These are phyloP conservation scores for Syzygium malaccense DNA, from an alignment of 441 rosid genomes.

Conservation along the genomic window DNA sequence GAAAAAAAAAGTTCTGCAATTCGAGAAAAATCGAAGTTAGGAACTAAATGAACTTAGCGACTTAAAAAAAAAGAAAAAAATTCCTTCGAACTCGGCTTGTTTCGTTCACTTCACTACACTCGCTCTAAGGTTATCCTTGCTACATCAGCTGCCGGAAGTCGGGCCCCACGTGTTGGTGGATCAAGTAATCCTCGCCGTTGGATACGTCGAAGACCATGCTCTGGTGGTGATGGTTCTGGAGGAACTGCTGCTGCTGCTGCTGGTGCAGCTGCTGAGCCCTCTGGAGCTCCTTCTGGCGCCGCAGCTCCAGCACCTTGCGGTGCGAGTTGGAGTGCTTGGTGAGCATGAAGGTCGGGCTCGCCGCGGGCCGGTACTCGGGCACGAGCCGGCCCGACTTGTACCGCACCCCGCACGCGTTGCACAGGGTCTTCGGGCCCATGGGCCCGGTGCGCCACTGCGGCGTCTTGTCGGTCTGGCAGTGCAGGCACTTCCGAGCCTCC, in stretches of 20 bases:
- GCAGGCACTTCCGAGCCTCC: slow-evolving; percentile 59
- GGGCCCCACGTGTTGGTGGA: slow-evolving; percentile 6
- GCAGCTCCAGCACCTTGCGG: slow-evolving; percentile 3
- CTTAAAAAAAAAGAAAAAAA: not conserved
- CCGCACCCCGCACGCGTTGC: slow-evolving; percentile 20
- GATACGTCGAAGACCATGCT: not conserved
- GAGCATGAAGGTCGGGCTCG: slow-evolving; percentile 21
- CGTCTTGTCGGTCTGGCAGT: slow-evolving; percentile 88
- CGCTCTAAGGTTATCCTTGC: not conserved
- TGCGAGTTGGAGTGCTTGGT: slow-evolving; percentile 16
- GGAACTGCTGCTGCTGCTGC: not conserved
- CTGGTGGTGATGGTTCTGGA: not conserved
- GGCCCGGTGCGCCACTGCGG: slow-evolving; percentile 99
- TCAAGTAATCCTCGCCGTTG: slow-evolving; percentile 4
- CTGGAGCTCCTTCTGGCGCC: not conserved
- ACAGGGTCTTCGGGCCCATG: slow-evolving; percentile 43
- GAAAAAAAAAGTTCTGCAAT: not conserved
- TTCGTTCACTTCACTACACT: not conserved
- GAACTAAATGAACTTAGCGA: not conserved
- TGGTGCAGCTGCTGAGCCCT: not conserved
- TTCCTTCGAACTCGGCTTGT: not conserved
- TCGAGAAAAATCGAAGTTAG: not conserved
- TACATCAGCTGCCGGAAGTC: slow-evolving; percentile 1
- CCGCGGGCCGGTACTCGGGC: slow-evolving; percentile 24
- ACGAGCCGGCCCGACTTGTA: slow-evolving; percentile 17